Evolutionary conservation across 2,329 filamentous ascomycete genomes (phyloP), one percentile per base, ranked within the genome.

Genomic region (Parastagonospora nodorum): DNA sequence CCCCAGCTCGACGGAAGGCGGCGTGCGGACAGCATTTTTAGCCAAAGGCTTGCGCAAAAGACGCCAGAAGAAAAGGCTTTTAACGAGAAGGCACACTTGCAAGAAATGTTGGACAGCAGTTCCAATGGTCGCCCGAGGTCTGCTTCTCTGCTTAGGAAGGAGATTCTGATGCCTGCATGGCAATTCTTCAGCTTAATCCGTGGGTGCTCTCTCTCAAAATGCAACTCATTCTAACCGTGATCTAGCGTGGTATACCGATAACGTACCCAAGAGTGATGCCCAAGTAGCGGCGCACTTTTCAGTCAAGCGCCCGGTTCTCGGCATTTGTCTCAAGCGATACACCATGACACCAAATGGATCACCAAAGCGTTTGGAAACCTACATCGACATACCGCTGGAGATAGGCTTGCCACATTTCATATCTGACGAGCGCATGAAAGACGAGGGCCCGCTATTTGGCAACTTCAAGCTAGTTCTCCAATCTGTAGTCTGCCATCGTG

Each of bases 141-240:
- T 38, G 61, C 64, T 33, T 79, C 77, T 30, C 73, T 81, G 42
- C 74, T 72, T 51, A 68, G 82, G 57, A 96, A 93, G 67, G 92
- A 96, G 64, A 89, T 97, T 11, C 87, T 93, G 51, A 96, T 97
- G 78, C 93, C 93, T 32, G 94, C 94, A 2, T 97, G 92, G 92
- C 93, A 97, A 66, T 96, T 97, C 68, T 97, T 97, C 75, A 91
- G 89, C 66, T 78, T 97, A 24, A 91, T 97, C 63, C 92, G 89
- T 92, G 78, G 76, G 88, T 80, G 10, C 8, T 28, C 11, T 36
- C 8, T 14, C 27, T 63, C 55, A 2, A 7, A n/a, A 45, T 45
- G 14, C 27, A 39, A 29, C 5, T 8, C 15, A 41, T n/a, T 10
- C 64, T 66, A 60, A 68, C 43, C 48, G 40, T 24, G 42, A 16